phyloP scores from a whole-genome alignment of 352 stramenopile species.

The Phytophthora sp. region DNA sequence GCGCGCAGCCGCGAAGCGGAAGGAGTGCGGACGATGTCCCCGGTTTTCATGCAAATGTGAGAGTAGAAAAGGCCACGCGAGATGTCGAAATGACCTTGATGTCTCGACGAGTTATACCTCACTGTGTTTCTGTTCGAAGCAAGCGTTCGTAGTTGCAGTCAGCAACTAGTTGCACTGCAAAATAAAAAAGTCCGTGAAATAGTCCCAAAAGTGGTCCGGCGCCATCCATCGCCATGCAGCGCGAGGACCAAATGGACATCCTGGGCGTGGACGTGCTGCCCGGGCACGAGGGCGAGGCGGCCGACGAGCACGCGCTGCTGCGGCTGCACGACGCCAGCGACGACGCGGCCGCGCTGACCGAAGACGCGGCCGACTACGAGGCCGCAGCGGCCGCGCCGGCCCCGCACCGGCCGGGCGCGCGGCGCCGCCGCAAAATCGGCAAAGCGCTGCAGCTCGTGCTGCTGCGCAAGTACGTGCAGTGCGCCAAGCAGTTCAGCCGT shows the following conservation, averaged over 20 bases:
- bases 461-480: slow-evolving; percentile 66
- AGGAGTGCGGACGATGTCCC: no score
- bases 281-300: slow-evolving; percentile 20
- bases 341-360: slow-evolving; percentile 11
- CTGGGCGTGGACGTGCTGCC: slow-evolving; percentile 29
- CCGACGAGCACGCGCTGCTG: slow-evolving; percentile 23
- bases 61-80: no score
- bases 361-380: slow-evolving; percentile 23
- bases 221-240: no score
- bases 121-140: no score
- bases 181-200: no score
- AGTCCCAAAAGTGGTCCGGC: no score
- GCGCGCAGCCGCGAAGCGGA: no score
- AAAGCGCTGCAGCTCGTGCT: slow-evolving; percentile 67
- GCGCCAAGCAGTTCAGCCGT: slow-evolving; percentile 51
- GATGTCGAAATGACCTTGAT: no score
- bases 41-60: no score
- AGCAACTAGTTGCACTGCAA: no score
- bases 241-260: slow-evolving; percentile 36
- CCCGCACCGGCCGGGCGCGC: slow-evolving; percentile 1
- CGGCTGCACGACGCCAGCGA: slow-evolving; percentile 30
- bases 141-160: no score
- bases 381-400: neutral
- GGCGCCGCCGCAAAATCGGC: slow-evolving; percentile 52
- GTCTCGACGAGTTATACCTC: no score